These are phyloP conservation scores for Neurospora sp. DNA, from an alignment of 2,329 filamentous ascomycete species.

Conservation along the genomic window DNA sequence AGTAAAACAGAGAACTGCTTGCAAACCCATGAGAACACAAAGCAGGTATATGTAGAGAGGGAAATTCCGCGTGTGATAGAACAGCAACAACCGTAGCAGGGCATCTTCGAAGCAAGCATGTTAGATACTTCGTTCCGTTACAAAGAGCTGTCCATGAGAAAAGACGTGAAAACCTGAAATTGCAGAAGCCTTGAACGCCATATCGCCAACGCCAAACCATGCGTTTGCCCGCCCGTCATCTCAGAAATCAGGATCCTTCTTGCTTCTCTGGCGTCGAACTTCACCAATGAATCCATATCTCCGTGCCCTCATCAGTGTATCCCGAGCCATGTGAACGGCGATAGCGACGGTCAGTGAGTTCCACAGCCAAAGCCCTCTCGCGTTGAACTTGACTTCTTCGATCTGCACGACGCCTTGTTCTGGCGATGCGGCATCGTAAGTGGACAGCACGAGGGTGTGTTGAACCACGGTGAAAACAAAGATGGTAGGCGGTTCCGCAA, in stretches of 20 bases:
- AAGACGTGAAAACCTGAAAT: not conserved
- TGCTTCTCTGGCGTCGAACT: not conserved
- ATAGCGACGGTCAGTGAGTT: conserved; percentile 26
- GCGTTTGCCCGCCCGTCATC: not conserved
- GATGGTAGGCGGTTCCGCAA: conserved; percentile 21
- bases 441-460: conserved; percentile 35
- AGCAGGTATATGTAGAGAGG: not conserved
- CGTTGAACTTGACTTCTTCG: conserved; percentile 23
- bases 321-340: conserved; percentile 24
- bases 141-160: not conserved
- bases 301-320: conserved; percentile 13
- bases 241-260: conserved; percentile 17
- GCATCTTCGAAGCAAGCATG: not conserved
- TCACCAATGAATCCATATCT: conserved; percentile 4
- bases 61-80: not conserved
- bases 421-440: conserved; percentile 28
- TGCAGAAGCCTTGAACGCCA: not conserved
- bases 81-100: not conserved
- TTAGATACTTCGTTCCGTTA: not conserved
- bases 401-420: conserved; percentile 22
- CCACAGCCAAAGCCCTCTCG: conserved; percentile 25
- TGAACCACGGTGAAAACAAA: conserved; percentile 37
- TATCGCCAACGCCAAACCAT: not conserved
- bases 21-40: not conserved
- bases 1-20: not conserved